A percentile compares a stretch with the other conserved stretches of the same genome.
phyloP scores from a whole-genome alignment of 192 early-diverging fungal species.

The Fimicolochytrium jonesii region DNA sequence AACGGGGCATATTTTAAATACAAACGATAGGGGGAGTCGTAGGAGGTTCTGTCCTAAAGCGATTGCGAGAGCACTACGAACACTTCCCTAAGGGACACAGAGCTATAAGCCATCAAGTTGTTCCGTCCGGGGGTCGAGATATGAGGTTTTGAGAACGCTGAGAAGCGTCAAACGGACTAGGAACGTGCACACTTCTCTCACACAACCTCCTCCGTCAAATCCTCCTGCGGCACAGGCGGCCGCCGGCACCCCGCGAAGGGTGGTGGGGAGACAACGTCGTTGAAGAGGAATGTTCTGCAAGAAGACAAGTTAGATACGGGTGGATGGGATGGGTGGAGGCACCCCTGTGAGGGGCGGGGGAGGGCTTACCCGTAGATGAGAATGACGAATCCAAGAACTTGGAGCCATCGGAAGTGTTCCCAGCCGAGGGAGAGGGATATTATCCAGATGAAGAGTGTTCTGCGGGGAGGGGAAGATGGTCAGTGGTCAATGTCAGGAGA shows the following conservation, averaged over 20 bases:
- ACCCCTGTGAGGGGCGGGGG: neutral
- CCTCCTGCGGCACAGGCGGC: slow-evolving; percentile 4
- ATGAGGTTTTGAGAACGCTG: no score
- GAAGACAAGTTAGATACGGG: slow-evolving; percentile 45
- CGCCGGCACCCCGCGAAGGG: slow-evolving; percentile 10
- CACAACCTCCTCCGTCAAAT: slow-evolving; percentile 2
- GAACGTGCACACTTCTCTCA: no score
- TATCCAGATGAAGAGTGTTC: slow-evolving; percentile 94
- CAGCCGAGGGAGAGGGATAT: slow-evolving; percentile 85
- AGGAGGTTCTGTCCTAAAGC: no score
- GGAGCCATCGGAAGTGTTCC: slow-evolving; percentile 87
- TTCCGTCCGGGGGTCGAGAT: no score
- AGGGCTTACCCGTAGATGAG: slow-evolving; percentile 42
- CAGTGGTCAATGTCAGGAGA: neutral
- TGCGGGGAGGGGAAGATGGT: slow-evolving; percentile 8
- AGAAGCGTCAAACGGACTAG: no score
- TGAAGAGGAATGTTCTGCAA: slow-evolving; percentile 86
- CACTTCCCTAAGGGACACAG: no score
- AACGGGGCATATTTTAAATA: no score
- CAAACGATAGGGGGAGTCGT: no score
- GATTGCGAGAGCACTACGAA: no score
- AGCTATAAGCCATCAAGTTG: no score
- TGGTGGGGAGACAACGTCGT: slow-evolving; percentile 73
- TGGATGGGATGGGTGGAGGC: slow-evolving; percentile 28
- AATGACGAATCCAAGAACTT: slow-evolving; percentile 77